A percentile compares a stretch with the other conserved stretches of the same genome.
Evolutionary conservation across 1,284 basidiomycete genomes (phyloP).

Genomic region (Inonotus hispidus): DNA sequence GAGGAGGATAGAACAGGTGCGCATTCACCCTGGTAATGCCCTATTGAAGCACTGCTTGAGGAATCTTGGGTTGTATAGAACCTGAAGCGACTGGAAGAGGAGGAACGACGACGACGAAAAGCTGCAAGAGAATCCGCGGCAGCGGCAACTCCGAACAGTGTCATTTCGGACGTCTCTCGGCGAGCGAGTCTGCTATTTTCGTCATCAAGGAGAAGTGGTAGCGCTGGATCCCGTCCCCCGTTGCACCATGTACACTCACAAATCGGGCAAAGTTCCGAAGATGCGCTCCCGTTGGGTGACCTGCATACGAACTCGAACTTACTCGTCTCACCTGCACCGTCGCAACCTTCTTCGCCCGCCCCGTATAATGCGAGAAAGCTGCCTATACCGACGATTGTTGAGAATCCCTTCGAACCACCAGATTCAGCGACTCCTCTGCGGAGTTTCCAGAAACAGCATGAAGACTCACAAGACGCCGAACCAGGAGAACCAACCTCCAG

Average conservation of each 20-base stretch:
- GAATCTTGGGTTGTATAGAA: slow-evolving; percentile 39
- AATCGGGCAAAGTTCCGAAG: slow-evolving; percentile 34
- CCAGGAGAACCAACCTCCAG: neutral
- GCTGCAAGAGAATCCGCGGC: slow-evolving; percentile 47
- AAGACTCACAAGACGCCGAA: neutral
- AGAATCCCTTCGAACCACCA: slow-evolving; percentile 41
- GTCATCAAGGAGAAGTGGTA: slow-evolving; percentile 5
- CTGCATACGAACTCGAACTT: slow-evolving; percentile 35
- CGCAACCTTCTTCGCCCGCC: slow-evolving; percentile 26
- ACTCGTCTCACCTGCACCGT: slow-evolving; percentile 35
- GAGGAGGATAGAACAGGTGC: slow-evolving; percentile 63
- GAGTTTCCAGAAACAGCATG: neutral
- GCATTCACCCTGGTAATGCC: slow-evolving; percentile 19
- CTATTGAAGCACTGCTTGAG: neutral
- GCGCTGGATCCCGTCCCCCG: slow-evolving; percentile 16
- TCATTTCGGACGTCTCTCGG: slow-evolving; percentile 49
- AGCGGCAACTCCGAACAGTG: slow-evolving; percentile 34
- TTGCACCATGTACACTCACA: slow-evolving; percentile 38
- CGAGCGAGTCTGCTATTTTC: slow-evolving; percentile 50
- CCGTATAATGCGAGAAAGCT: slow-evolving; percentile 32
- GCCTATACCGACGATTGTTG: neutral
- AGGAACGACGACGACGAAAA: slow-evolving; percentile 64
- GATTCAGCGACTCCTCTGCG: slow-evolving; percentile 16
- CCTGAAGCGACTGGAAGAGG: slow-evolving; percentile 65
- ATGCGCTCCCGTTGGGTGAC: slow-evolving; percentile 32